Conservation (phyloP, 768 basidiomycete species). For the Thelephora aurantiotincta region DNA sequence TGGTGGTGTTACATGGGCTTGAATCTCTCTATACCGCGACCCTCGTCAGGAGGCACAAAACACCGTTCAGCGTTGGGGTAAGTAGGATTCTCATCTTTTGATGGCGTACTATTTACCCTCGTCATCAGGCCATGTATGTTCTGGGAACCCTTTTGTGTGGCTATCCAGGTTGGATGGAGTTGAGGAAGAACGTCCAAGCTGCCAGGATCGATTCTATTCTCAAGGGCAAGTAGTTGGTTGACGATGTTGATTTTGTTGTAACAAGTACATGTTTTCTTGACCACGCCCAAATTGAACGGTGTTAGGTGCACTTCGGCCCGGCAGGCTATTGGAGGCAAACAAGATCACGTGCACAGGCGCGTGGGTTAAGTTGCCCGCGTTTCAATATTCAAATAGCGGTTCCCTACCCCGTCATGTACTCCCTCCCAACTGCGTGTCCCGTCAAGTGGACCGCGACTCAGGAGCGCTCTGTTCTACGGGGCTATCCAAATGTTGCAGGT, state of each 20-base stretch:
- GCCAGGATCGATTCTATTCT: constrained; percentile 69
- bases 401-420: not conserved
- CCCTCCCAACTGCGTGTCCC: constrained; percentile 8
- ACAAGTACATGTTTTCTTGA: too few relatives aligned
- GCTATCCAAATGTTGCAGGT: constrained; percentile 36
- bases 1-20: constrained; percentile 24
- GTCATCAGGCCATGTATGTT: constrained; percentile 37
- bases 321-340: too few relatives aligned
- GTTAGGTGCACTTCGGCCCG: too few relatives aligned
- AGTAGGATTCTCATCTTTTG: constrained; percentile 15
- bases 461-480: constrained; percentile 39
- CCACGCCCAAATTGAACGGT: too few relatives aligned
- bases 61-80: constrained; percentile 26
- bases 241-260: not conserved
- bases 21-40: constrained; percentile 34
- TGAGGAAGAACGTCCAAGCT: constrained; percentile 45
- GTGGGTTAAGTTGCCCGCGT: too few relatives aligned
- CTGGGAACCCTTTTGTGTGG: constrained; percentile 37
- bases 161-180: constrained; percentile 35
- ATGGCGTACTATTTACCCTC: not conserved
- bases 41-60: constrained; percentile 37
- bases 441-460: constrained; percentile 43
- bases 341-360: too few relatives aligned
- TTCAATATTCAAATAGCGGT: too few relatives aligned
- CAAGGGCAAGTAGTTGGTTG: constrained; percentile 40